Evolutionary conservation across 352 stramenopile species (phyloP).

Genomic region (Pythium utonaiense): DNA sequence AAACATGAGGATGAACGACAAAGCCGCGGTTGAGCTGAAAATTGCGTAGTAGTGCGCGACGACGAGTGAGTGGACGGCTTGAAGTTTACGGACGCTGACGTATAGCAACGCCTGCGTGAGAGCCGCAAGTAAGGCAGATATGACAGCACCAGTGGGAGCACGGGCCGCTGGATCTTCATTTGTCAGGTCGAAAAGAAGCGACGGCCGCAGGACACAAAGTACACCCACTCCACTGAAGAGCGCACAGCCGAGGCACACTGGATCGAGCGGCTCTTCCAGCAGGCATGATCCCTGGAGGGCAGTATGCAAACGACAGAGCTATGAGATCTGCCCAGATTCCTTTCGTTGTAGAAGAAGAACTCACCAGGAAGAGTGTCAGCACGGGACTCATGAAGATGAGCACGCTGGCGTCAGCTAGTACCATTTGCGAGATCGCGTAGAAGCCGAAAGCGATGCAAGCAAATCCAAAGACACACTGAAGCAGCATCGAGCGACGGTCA

Average conservation of each 20-base stretch:
- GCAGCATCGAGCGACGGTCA: constrained; percentile 29
- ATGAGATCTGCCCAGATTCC: too few relatives aligned
- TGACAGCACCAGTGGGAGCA: constrained; percentile 29
- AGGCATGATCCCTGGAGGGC: constrained; percentile 20
- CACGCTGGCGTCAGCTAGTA: constrained; percentile 62
- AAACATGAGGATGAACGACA: constrained; percentile 37
- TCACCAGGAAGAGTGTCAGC: constrained; percentile 62
- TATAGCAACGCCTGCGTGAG: constrained; percentile 50
- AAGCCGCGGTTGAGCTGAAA: constrained; percentile 34
- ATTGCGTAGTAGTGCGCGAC: constrained; percentile 64
- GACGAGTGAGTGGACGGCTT: constrained; percentile 38
- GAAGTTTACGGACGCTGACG: constrained; percentile 43
- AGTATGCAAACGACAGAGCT: too few relatives aligned
- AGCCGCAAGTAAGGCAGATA: constrained; percentile 36
- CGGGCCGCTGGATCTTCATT: constrained; percentile 10
- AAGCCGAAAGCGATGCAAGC: constrained; percentile 56
- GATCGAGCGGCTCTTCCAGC: constrained; percentile 31
- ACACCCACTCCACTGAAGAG: constrained; percentile 32
- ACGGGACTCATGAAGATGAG: constrained; percentile 66
- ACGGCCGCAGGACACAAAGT: constrained; percentile 39
- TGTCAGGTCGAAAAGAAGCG: constrained; percentile 37
- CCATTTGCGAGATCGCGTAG: constrained; percentile 71
- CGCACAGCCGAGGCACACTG: constrained; percentile 28
- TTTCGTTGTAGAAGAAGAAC: too few relatives aligned
- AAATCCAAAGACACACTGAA: constrained; percentile 49